Evolutionary conservation across 1,284 basidiomycete species (phyloP), one percentile per base, ranked within the genome.

Genomic region (Afroboletus lepidellus): DNA sequence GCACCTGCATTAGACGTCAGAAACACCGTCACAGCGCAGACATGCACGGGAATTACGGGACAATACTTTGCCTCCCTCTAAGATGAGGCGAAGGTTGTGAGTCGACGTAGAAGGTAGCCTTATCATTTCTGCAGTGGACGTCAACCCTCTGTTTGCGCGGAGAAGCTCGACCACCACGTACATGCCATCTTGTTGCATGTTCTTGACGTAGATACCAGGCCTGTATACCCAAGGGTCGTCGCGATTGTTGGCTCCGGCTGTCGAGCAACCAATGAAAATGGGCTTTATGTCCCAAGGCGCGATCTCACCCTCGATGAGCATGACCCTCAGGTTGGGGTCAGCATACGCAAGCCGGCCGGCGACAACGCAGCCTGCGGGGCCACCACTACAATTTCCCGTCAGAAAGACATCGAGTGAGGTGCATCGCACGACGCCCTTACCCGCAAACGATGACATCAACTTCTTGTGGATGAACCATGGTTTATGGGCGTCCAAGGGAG

Each of bases 151-250:
- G 34, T 46, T 8, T 24, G 29, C 13, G 18, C 23, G 32, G 25
- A 13, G 23, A 25, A 7, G 13, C 3, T 21, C 46, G 8, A 18
- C 24, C n/a, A 24, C 30, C 9, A 46, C 81, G 59, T 63, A 84
- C 84, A 85, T 71, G 62, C 83, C 84, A 60, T 86, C 78, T 15
- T 72, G 73, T 66, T 85, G 82, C 84, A 86, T 87, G 64, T 85
- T 86, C 66, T 70, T 79, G 50, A 82, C 83, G 55, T 77, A 85
- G 61, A 86, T 84, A 61, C 84, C 84, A 38, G 84, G 84, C 41
- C 78, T 74, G 63, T 85, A 86, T 44, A 87, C 85, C 84, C 84
- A 86, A 41, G 85, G 84, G 59, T 87, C 85, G 59, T 87, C 85
- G 25, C 83, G 74, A 70, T 87, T 86, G 72, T 86, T 87, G 24